These are phyloP conservation scores for Penicillium canescens DNA, from an alignment of 495 filamentous ascomycete species.

Conservation along the genomic window DNA sequence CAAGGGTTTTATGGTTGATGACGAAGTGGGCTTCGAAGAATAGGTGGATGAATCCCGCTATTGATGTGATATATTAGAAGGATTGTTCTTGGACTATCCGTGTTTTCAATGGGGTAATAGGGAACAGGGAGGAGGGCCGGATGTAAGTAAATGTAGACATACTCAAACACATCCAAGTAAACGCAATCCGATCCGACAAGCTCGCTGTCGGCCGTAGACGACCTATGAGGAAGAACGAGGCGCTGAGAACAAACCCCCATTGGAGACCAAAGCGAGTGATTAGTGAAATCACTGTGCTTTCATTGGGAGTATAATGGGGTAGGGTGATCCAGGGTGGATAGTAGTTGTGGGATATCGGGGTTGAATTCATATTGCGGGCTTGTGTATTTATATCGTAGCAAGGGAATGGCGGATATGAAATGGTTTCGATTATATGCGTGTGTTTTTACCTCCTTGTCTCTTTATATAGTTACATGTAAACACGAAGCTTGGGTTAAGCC, in stretches of 20 bases:
- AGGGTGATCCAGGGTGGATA: background rate
- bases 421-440: too few species aligned
- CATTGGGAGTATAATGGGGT: background rate
- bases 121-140: too few species aligned
- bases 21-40: slow-evolving; percentile 78
- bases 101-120: too few species aligned
- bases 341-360: background rate
- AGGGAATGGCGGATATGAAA: too few species aligned
- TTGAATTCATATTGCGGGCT: background rate
- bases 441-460: too few species aligned
- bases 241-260: background rate
- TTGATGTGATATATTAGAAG: too few species aligned
- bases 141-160: too few species aligned
- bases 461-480: too few species aligned
- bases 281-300: background rate
- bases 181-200: background rate
- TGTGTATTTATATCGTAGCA: too few species aligned
- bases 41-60: slow-evolving; percentile 64
- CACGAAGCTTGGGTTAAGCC: too few species aligned
- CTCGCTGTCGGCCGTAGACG: background rate
- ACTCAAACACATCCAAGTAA: background rate
- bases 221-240: background rate
- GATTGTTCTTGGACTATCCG: too few species aligned
- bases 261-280: background rate
- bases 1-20: slow-evolving; percentile 52